Evolutionary conservation across 805 yeast species (phyloP).

Genomic region (Tetrapisispora taiwanensis): DNA sequence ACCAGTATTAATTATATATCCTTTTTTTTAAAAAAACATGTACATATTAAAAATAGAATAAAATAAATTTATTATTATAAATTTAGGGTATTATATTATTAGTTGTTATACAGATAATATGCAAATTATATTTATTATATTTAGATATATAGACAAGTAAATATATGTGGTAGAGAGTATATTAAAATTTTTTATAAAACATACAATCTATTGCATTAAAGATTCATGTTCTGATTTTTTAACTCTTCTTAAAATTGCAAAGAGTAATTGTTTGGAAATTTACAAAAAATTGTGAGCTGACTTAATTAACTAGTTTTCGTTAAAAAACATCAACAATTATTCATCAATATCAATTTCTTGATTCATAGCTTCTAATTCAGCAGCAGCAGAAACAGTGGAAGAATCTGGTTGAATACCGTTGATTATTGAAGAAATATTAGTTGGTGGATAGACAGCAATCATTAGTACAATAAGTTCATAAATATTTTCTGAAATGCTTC

Average conservation of each 20-base stretch:
- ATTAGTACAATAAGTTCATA: slow-evolving; percentile 77
- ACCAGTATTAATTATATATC: too few species aligned
- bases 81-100: neutral
- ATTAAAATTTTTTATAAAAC: neutral
- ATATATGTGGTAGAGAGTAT: neutral
- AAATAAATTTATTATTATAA: neutral
- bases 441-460: slow-evolving; percentile 87
- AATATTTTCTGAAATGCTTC: slow-evolving; percentile 71
- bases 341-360: slow-evolving; percentile 25
- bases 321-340: slow-evolving; percentile 4
- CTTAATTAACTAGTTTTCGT: too few species aligned
- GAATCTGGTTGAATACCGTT: slow-evolving; percentile 20
- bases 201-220: slow-evolving; percentile 1
- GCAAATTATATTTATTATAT: slow-evolving; percentile 1
- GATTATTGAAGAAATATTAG: slow-evolving; percentile 59
- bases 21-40: too few species aligned
- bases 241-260: too few species aligned
- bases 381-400: slow-evolving; percentile 3
- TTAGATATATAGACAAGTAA: slow-evolving; percentile 1
- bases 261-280: neutral
- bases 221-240: too few species aligned
- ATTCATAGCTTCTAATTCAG: slow-evolving; percentile 15
- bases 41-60: too few species aligned
- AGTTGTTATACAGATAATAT: neutral
- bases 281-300: neutral